A percentile compares a stretch with the other conserved stretches of the same genome.
Evolutionary conservation across 2,329 filamentous ascomycete species (phyloP).

Genomic region (Aspergillus quadrilineatus): DNA sequence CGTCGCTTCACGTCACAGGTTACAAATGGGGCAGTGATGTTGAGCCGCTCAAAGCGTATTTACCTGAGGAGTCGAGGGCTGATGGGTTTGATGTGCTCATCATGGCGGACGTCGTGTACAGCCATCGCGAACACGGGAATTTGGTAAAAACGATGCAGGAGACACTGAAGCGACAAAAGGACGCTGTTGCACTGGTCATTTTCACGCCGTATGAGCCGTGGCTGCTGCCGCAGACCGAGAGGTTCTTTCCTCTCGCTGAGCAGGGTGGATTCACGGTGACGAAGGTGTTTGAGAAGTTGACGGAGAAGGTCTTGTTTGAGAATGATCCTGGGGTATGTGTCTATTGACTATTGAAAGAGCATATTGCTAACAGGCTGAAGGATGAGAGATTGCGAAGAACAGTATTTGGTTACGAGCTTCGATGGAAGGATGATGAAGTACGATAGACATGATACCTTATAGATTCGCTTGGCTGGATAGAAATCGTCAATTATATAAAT

Average conservation of each 20-base stretch:
- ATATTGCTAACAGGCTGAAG: conserved; percentile 34
- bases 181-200: conserved; percentile 75
- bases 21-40: conserved; percentile 79
- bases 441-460: conserved; percentile 7
- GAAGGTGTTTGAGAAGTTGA: conserved; percentile 75
- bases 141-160: conserved; percentile 69
- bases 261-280: conserved; percentile 71
- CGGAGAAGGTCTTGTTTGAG: conserved; percentile 87
- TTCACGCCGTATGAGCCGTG: conserved; percentile 94
- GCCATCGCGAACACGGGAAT: conserved; percentile 81
- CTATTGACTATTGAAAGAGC: too few species aligned
- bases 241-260: conserved; percentile 77
- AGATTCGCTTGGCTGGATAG: conserved; percentile 5
- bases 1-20: conserved; percentile 61
- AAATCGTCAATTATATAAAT: neutral
- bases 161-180: conserved; percentile 59
- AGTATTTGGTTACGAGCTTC: conserved; percentile 74
- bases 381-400: conserved; percentile 78
- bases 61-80: conserved; percentile 43
- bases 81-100: conserved; percentile 74
- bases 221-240: conserved; percentile 79
- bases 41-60: conserved; percentile 56
- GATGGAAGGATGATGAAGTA: conserved; percentile 55
- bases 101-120: conserved; percentile 85
- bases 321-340: conserved; percentile 71